These are phyloP conservation scores for Cinchona pubescens DNA, from an alignment of 257 asterid genomes.

Conservation along the genomic window DNA sequence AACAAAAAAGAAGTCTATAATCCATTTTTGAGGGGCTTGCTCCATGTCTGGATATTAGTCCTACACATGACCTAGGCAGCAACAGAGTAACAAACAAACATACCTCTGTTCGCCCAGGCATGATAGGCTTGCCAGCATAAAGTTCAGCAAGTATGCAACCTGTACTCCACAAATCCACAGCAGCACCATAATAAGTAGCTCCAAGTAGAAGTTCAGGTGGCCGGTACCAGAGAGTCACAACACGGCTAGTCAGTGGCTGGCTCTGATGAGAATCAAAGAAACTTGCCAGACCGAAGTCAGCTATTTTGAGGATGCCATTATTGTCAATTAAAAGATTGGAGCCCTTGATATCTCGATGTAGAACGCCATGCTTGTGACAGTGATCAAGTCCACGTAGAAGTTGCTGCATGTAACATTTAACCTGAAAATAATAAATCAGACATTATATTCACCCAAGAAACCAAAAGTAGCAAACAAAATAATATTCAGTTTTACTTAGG, in stretches of 20 bases:
- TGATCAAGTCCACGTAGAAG: conserved; percentile 83
- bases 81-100: conserved; percentile 8
- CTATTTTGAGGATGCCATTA: conserved; percentile 80
- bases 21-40: neutral
- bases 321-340: conserved; percentile 88
- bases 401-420: conserved; percentile 89
- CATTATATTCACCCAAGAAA: conserved; percentile 12
- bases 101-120: conserved; percentile 99
- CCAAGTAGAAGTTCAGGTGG: conserved; percentile 97
- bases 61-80: neutral
- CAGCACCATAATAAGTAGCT: conserved; percentile 77
- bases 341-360: conserved; percentile 95
- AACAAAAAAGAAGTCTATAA: neutral
- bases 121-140: conserved; percentile 92
- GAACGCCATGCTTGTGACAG: conserved; percentile 76
- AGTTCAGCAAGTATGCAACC: conserved; percentile 95
- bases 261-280: conserved; percentile 65
- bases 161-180: conserved; percentile 94
- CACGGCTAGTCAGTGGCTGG: conserved; percentile 90
- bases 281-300: conserved; percentile 94
- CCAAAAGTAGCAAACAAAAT: neutral
- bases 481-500: neutral
- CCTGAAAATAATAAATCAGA: conserved; percentile 41
- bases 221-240: conserved; percentile 93
- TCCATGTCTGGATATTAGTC: neutral